These are phyloP conservation scores for Penicillium flavigenum DNA, from an alignment of 495 filamentous ascomycete genomes.

Conservation along the genomic window DNA sequence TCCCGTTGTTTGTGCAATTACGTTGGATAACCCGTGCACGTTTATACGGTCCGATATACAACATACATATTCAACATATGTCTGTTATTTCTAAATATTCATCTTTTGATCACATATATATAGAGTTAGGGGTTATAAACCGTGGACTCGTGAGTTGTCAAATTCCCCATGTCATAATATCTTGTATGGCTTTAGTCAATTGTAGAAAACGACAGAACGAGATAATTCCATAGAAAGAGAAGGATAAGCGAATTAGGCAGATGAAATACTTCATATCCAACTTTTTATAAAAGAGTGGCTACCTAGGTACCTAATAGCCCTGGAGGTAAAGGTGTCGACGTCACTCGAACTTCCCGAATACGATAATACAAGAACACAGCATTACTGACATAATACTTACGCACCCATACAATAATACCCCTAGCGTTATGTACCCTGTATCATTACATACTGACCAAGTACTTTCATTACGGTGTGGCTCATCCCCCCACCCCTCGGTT, in stretches of 20 bases:
- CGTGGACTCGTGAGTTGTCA: no score
- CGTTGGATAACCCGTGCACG: not conserved
- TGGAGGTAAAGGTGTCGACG: no score
- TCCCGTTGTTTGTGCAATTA: not conserved
- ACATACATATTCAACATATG: no score
- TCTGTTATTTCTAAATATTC: no score
- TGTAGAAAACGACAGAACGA: not conserved
- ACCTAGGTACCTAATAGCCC: no score
- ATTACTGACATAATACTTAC: slow-evolving; percentile 1
- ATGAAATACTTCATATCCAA: no score
- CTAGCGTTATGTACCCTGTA: slow-evolving; percentile 5
- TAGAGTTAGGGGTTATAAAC: no score
- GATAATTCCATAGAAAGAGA: not conserved
- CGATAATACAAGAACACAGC: not conserved
- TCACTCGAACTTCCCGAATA: not conserved
- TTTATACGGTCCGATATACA: no score
- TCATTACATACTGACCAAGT: no score
- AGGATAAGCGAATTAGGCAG: not conserved
- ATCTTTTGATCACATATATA: no score
- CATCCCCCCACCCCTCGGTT: slow-evolving; percentile 7
- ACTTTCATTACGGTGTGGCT: slow-evolving; percentile 10
- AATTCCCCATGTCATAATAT: no score
- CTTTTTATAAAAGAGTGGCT: no score
- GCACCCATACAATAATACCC: not conserved
- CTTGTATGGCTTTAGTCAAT: not conserved